Evolutionary conservation across 108 stramenopile genomes (phyloP).

Genomic region (Craspedostauros australis): DNA sequence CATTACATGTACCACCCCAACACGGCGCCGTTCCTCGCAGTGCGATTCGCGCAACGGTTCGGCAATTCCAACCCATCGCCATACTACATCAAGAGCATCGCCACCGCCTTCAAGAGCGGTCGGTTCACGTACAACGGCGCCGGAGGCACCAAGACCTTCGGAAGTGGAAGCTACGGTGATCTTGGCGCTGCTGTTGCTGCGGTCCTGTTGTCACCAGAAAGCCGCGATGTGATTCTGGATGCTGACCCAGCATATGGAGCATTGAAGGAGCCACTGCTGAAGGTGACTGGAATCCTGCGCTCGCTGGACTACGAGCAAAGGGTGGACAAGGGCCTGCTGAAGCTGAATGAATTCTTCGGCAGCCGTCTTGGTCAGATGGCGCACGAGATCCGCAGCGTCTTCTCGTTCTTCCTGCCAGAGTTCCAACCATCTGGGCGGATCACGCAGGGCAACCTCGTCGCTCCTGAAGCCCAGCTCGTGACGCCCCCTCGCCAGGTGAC

Average conservation of each 20-base stretch:
- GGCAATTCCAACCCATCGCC: conserved; percentile 70
- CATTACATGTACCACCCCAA: conserved; percentile 52
- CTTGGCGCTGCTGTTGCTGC: conserved; percentile 55
- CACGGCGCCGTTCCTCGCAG: conserved; percentile 51
- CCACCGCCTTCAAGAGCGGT: conserved; percentile 43
- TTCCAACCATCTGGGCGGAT: conserved; percentile 25
- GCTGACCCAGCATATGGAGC: conserved; percentile 53
- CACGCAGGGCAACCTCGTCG: conserved; percentile 15
- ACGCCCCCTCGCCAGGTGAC: conserved; percentile 19
- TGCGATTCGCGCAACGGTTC: conserved; percentile 52
- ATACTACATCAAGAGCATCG: conserved; percentile 26
- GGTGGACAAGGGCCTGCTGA: conserved; percentile 2
- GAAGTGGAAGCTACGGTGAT: conserved; percentile 55
- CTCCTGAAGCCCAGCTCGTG: conserved; percentile 42
- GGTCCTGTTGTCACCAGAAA: conserved; percentile 50
- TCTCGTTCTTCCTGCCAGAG: conserved; percentile 49
- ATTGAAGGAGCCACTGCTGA: conserved; percentile 56
- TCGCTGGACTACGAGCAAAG: conserved; percentile 41
- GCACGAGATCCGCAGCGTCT: conserved; percentile 43
- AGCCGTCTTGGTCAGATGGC: conserved; percentile 41
- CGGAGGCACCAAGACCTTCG: conserved; percentile 9
- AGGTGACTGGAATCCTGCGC: conserved; percentile 43
- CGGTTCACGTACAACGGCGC: neutral
- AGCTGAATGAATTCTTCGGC: conserved; percentile 6
- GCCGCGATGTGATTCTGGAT: conserved; percentile 36